Base-by-base conservation (phyloP, 495 filamentous ascomycete species). In the Neurospora sp. region DNA sequence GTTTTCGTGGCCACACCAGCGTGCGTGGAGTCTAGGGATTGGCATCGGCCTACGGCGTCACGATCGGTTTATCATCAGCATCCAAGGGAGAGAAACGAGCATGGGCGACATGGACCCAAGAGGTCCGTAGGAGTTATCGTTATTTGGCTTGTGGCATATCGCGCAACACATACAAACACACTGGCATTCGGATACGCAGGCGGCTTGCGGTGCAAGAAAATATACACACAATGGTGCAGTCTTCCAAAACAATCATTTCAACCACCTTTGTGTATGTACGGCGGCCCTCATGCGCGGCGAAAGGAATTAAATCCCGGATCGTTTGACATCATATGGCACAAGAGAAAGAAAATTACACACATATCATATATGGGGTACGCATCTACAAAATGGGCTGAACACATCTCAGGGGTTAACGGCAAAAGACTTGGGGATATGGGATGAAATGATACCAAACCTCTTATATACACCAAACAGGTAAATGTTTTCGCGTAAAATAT, bases 21-120 rank as follows among this genome's bases (percentile, higher is more conserved):
- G 47, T 59, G 47, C 47, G 47, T 59, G 47, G 47, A 59, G 47
- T 59, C 47, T 59, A 59, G 70, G 70, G 41, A 47, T 42, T 31
- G 27, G 27, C 38, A 71, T 68, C 31, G 70, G 70, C 40, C 70
- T 65, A 35, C 70, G 70, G 70, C 70, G 70, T 71, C 70, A 47
- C 41, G 40, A 35, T 71, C 31, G 41, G 69, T 70, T 71, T 71
- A 61, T 71, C 39, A 71, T 37, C 22, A n/a, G 47, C 47, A 59
- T 59, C 47, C 47, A 59, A 27, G 47, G 47, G 47, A 27, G 47
- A 59, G 47, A 59, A 59, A 59, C 22, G 20, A 59, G 47, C 47
- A 59, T 59, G 47, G 47, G 47, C 47, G 22, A 59, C 20, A 27
- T 59, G 47, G 47, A 59, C 22, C 10, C 47, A 59, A 27, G 47